Base-by-base conservation (phyloP, 495 filamentous ascomycete genomes). In the Patellaria atrata region DNA sequence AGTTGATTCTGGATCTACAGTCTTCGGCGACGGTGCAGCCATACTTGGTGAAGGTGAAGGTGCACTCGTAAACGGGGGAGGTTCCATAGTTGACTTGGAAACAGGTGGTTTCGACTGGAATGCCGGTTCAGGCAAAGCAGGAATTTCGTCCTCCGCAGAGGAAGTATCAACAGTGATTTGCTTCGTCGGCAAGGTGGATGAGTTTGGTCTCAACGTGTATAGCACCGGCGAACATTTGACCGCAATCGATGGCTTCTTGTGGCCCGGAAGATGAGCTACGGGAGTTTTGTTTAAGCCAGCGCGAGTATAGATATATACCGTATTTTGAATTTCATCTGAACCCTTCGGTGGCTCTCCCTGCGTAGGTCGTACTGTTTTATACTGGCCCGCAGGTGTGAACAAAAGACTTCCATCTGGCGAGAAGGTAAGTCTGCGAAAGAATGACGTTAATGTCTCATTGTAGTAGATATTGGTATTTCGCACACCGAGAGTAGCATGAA, bases 181-280 rank as follows among this genome's bases (percentile, higher is more conserved):
- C 38, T 79, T 83, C 1, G 81, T 93, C 23, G 70, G 57, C 24
- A 76, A 73, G 2, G 66, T 62, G 17, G 36, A 36, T 22, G 37
- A 37, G 0, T 62, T 57, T 47, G 79, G 70, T 28, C 87, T 75
- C 33, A 86, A 61, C 4, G 77, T 82, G 53, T 94, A 99, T 44
- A 78, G 75, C 2, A 94, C 57, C 0, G 91, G 86, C 1, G 87
- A 99, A 56, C 89, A 99, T 52, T 79, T 78, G 28, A 99, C 82
- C 3, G 83, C 91, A 9, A 99, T 82, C 1, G 91, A 99, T 6
- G 91, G 87, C 52, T 99, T 99, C 64, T 94, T 99, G 48, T 94
- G 87, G 1, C 89, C 91, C 0, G 91, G 91, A 20, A 99, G 68
- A 59, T 94, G 87, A n/a, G 91, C 84, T 38, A 99, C 81, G 11